These are phyloP conservation scores for Plenodomus tracheiphilus DNA, from an alignment of 2,329 filamentous ascomycete species.

Conservation along the genomic window DNA sequence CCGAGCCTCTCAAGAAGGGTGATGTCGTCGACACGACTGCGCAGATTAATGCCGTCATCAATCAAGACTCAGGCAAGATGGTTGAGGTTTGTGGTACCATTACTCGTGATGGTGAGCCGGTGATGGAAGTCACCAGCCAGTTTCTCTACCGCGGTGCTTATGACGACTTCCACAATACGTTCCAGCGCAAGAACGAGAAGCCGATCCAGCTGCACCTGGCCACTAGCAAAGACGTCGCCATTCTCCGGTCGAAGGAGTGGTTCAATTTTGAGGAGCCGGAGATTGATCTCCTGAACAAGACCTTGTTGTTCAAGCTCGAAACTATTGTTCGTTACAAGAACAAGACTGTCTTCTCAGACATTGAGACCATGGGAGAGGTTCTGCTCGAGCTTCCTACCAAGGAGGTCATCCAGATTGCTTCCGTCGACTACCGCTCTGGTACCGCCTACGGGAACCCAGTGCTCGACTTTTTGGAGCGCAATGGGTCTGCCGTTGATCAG, in stretches of 20 bases:
- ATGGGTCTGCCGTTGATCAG: conserved; percentile 91
- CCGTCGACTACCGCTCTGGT: conserved; percentile 91
- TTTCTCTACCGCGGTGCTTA: conserved; percentile 95
- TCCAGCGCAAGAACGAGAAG: conserved; percentile 95
- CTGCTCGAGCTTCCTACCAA: conserved; percentile 93
- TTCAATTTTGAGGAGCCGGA: conserved; percentile 85
- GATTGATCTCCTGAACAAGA: conserved; percentile 87
- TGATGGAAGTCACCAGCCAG: conserved; percentile 99
- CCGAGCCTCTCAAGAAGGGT: conserved; percentile 91
- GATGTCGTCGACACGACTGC: conserved; percentile 91
- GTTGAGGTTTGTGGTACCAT: conserved; percentile 99
- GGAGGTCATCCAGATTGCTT: conserved; percentile 96
- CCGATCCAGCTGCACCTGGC: conserved; percentile 90
- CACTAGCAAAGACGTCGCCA: conserved; percentile 87
- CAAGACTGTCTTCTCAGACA: conserved; percentile 84
- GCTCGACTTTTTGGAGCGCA: conserved; percentile 89
- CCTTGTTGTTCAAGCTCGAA: conserved; percentile 92
- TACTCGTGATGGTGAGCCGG: conserved; percentile 75
- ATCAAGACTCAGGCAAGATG: conserved; percentile 98
- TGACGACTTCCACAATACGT: conserved; percentile 94
- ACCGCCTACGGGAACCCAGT: conserved; percentile 94
- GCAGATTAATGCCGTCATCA: conserved; percentile 96
- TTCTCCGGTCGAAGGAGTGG: conserved; percentile 97
- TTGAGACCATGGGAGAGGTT: conserved; percentile 90
- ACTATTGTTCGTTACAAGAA: conserved; percentile 94